Base-by-base conservation (phyloP, 2,329 filamentous ascomycete genomes). In the Colletotrichum orbiculare region DNA sequence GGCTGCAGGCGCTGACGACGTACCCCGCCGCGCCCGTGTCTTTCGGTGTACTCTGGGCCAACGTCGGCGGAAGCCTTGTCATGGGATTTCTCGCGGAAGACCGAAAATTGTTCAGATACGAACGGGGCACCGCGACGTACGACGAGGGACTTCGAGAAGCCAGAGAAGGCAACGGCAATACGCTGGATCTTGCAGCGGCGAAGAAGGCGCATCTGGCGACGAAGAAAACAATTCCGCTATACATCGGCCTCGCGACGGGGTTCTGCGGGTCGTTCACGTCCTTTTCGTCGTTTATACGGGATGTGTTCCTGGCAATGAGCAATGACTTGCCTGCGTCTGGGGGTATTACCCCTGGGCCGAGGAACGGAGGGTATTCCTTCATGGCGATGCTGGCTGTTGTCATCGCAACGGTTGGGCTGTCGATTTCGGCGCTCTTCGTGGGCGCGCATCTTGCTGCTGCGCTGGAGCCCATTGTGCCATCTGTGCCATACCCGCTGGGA, bases 181-280 rank as follows among this genome's bases (percentile, higher is more conserved):
- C 62, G 57, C 68, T 78, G 13, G 78, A 84, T 60, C 69, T 83
- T 4, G 74, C 75, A 7, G 79, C 81, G 3, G 82, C 81, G 5
- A 85, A 83, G 70, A 86, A 89, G 72, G 83, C 82, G 1, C 87
- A 91, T 73, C 75, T 85, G 42, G 82, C 88, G 6, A 79, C 83
- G 35, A 97, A 97, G 75, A 97, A 96, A 80, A 92, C 91, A 0
- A 91, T 97, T 35, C 94, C 95, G 0, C 82, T 97, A 0, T 97
- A 96, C 73, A 91, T 97, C 64, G 94, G 92, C 54, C 86, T 97
- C 6, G 87, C 92, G 0, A 97, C 91, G 0, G 95, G 91, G 10
- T 96, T 96, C 76, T 97, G 93, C 72, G 93, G 95, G 67, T 94
- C 91, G 69, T 92, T 96, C 72, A 97, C 94, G 0, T 94, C 91